Conservation (phyloP, 1,139 yeast genomes). For the Kurtzmaniella quercitrusa region DNA sequence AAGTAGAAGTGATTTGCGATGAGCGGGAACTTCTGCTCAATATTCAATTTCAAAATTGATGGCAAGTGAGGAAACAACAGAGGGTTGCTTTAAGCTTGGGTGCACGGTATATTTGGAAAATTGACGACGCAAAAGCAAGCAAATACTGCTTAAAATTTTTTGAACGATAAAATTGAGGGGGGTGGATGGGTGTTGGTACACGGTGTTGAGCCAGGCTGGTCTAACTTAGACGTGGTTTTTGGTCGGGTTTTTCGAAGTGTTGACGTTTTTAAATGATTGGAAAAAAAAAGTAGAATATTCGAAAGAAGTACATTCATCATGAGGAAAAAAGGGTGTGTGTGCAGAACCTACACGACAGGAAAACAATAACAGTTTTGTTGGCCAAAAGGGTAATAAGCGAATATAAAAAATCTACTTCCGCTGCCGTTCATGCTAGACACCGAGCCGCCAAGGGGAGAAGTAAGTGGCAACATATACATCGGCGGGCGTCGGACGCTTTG, state of each 20-base stretch:
- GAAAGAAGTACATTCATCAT: not conserved
- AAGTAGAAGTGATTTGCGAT: no score
- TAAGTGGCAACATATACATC: not conserved
- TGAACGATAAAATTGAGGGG: not conserved
- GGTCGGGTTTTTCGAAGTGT: not conserved
- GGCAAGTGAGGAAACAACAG: not conserved
- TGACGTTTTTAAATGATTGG: not conserved
- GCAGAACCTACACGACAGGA: constrained; percentile 1
- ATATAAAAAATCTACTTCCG: not conserved
- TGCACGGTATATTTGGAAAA: not conserved
- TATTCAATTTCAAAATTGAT: no score
- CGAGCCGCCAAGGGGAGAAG: constrained; percentile 1
- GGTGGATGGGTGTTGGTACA: not conserved
- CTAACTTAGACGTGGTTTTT: not conserved
- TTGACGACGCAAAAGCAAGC: not conserved
- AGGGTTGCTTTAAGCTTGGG: not conserved
- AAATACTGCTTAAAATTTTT: not conserved
- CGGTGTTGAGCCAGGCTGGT: not conserved
- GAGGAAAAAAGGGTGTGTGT: not conserved
- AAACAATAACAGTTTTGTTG: not conserved
- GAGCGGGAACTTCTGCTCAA: no score
- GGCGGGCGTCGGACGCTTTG: not conserved
- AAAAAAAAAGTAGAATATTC: not conserved
- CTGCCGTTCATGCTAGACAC: not conserved
- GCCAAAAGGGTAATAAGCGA: not conserved